These are phyloP conservation scores for Trichoderma hamatum DNA, from an alignment of 2,329 filamentous ascomycete genomes.

Conservation along the genomic window DNA sequence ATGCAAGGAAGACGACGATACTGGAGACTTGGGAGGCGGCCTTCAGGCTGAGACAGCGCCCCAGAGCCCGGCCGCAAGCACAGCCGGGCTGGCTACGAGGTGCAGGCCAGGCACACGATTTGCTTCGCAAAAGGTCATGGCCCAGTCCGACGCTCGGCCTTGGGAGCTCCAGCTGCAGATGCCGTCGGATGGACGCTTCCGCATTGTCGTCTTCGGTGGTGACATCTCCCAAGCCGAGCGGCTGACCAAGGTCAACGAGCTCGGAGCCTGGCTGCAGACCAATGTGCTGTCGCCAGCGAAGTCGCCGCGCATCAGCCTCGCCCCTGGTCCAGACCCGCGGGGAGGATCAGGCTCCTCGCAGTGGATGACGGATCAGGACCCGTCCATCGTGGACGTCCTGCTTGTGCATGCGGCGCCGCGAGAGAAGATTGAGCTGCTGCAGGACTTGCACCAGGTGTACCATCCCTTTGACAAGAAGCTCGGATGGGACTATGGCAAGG, in stretches of 20 bases:
- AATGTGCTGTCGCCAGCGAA: constrained; percentile 46
- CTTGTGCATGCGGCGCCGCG: constrained; percentile 61
- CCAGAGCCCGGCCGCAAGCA: constrained; percentile 14
- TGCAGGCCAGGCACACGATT: constrained; percentile 28
- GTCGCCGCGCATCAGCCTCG: constrained; percentile 36
- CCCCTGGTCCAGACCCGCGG: constrained; percentile 28
- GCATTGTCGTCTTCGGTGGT: constrained; percentile 65
- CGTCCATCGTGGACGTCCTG: constrained; percentile 58
- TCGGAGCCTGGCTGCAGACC: constrained; percentile 50
- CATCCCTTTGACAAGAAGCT: constrained; percentile 49
- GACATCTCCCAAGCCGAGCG: constrained; percentile 52
- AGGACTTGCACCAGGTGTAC: constrained; percentile 54
- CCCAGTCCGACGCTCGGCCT: constrained; percentile 57
- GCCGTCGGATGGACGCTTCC: constrained; percentile 59
- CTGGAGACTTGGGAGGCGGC: constrained; percentile 29
- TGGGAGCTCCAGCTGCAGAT: constrained; percentile 63
- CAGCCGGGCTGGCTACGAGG: constrained; percentile 22
- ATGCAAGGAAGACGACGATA: constrained; percentile 18
- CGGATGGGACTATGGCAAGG: constrained; percentile 60
- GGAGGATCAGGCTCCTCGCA: constrained; percentile 14
- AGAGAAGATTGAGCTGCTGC: constrained; percentile 48
- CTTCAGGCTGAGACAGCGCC: constrained; percentile 44
- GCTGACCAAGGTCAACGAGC: constrained; percentile 47
- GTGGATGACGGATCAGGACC: constrained; percentile 19
- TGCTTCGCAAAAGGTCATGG: constrained; percentile 54